Conservation (phyloP, 2,329 filamentous ascomycete species). For the Claviceps humidiphila region DNA sequence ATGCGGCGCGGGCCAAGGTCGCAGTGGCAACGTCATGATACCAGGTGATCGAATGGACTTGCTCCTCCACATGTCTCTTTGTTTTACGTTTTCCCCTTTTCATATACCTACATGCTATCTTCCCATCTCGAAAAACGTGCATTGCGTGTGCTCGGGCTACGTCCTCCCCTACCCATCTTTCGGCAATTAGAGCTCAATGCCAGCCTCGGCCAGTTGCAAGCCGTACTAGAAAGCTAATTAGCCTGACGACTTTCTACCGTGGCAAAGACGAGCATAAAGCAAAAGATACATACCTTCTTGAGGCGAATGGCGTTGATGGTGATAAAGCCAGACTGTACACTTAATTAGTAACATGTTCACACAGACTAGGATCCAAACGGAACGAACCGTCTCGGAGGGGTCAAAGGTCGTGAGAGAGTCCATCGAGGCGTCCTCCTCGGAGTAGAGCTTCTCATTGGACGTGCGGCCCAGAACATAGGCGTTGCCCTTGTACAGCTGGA, state of each 20-base stretch:
- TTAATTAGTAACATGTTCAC: neutral
- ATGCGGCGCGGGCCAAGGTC: too few relatives aligned
- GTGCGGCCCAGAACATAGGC: slow-evolving; percentile 29
- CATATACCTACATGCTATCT: neutral
- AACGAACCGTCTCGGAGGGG: slow-evolving; percentile 22
- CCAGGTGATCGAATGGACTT: too few relatives aligned
- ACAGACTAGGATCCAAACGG: neutral
- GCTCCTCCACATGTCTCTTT: too few relatives aligned
- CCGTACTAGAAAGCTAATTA: slow-evolving; percentile 1
- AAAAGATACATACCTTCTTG: slow-evolving; percentile 23
- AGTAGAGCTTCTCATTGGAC: slow-evolving; percentile 30
- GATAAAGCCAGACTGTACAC: slow-evolving; percentile 34
- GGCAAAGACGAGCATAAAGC: neutral
- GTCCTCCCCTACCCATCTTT: neutral
- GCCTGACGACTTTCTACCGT: neutral
- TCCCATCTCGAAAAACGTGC: neutral
- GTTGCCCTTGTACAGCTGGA: slow-evolving; percentile 18
- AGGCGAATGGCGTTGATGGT: slow-evolving; percentile 53
- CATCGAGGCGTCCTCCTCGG: slow-evolving; percentile 33
- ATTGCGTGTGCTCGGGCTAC: neutral
- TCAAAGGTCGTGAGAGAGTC: slow-evolving; percentile 30
- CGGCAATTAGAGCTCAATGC: neutral
- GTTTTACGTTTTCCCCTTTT: too few relatives aligned
- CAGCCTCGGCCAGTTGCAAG: slow-evolving; percentile 2
- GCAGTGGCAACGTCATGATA: too few relatives aligned